phyloP scores from a whole-genome alignment of 2,329 filamentous ascomycete species.

The Thelonectria rubi region DNA sequence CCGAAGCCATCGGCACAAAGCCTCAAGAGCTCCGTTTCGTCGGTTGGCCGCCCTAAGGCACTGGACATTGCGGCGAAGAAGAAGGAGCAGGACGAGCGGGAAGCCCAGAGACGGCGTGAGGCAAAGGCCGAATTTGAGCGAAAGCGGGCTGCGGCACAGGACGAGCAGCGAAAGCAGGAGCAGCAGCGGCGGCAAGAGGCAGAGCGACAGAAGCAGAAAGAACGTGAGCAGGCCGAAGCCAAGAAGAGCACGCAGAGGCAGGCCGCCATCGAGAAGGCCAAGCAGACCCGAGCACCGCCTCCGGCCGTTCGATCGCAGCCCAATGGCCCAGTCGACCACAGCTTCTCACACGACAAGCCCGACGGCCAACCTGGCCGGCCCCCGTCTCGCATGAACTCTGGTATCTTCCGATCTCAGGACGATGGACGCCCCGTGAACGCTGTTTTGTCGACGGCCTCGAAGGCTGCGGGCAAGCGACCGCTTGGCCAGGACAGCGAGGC shows the following conservation, averaged over 20 bases:
- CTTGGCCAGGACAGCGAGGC: constrained; percentile 72
- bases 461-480: constrained; percentile 76
- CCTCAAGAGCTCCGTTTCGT: constrained; percentile 65
- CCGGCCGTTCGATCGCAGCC: constrained; percentile 66
- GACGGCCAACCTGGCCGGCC: constrained; percentile 54
- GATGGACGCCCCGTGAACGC: constrained; percentile 71
- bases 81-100: constrained; percentile 85
- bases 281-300: constrained; percentile 70
- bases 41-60: constrained; percentile 73
- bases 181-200: constrained; percentile 67
- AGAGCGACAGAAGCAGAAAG: constrained; percentile 69
- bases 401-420: constrained; percentile 62
- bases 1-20: constrained; percentile 64
- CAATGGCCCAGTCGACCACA: constrained; percentile 59
- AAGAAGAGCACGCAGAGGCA: constrained; percentile 74
- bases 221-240: constrained; percentile 69
- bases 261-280: constrained; percentile 70
- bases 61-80: constrained; percentile 80
- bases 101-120: constrained; percentile 80
- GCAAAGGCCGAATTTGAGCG: constrained; percentile 84
- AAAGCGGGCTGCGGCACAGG: constrained; percentile 73
- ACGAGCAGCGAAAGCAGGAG: constrained; percentile 71
- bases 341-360: constrained; percentile 43
- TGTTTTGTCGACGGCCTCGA: constrained; percentile 64
- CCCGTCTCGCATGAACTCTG: constrained; percentile 67